Evolutionary conservation across 2,329 filamentous ascomycete species (phyloP), one percentile per base, ranked within the genome.

Genomic region (Diplodia mutila): DNA sequence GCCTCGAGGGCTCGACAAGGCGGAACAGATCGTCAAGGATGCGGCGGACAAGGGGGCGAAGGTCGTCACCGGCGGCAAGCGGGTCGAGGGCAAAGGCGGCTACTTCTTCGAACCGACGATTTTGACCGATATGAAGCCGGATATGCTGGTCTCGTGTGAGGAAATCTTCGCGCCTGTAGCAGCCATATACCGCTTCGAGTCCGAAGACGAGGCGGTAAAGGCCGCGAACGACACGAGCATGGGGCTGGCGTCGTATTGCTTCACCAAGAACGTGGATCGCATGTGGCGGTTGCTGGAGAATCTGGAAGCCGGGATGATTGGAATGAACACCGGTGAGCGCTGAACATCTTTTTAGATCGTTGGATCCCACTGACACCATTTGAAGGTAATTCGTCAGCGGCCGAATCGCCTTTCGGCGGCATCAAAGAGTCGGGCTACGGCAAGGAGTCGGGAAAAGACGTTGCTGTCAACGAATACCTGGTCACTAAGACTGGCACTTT

Each of bases 401-500:
- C 86, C 0, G 86, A 89, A 73, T 84, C 84, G 27, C 86, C 86
- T 2, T 89, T 89, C 70, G 86, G 86, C 25, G 86, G 86, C 3
- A 87, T 88, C 70, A 89, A 88, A 77, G 85, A 88, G 71, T 86
- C 83, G 5, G 86, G 86, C 0, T 88, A 88, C 73, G 87, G 86
- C 42, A 89, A 89, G 76, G 87, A 88, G 72, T 84, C 81, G 18
- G 87, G 87, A 23, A 88, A 86, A 74, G 85, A 87, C 69, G 85
- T 88, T 49, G 86, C 86, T 2, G 80, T 87, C 29, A 80, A 83
- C 29, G 86, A 87, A 73, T 87, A 86, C 71, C 68, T 85, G 73
- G 82, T 88, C 55, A 85, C 84, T 21, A 89, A 89, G 79, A 88
- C 86, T 1, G 86, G 86, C 14, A 88, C 86, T 1, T 74, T 88